A percentile compares a stretch with the other conserved stretches of the same genome.
Conservation (phyloP, 805 yeast genomes). For the Wickerhamiella australiensis region DNA sequence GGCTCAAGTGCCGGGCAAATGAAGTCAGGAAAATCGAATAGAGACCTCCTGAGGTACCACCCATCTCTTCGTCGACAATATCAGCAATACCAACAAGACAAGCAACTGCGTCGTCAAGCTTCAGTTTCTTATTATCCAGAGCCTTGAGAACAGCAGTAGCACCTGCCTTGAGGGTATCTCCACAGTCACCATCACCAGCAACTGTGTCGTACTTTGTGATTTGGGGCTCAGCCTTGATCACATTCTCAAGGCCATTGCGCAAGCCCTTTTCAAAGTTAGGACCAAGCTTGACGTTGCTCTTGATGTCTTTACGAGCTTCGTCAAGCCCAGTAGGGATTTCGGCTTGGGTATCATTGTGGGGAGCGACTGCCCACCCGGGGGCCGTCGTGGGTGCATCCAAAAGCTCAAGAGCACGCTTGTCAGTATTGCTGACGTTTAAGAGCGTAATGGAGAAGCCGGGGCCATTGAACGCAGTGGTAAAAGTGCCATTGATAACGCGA, state of each 20-base stretch:
- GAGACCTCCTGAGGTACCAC: slow-evolving; percentile 92
- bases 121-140: slow-evolving; percentile 29
- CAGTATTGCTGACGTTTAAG: slow-evolving; percentile 50
- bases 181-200: slow-evolving; percentile 97
- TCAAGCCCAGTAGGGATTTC: slow-evolving; percentile 28
- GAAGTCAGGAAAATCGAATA: slow-evolving; percentile 79
- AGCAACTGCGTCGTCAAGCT: slow-evolving; percentile 33
- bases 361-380: slow-evolving; percentile 55
- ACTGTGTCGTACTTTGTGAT: slow-evolving; percentile 75
- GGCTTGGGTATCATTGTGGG: slow-evolving; percentile 16
- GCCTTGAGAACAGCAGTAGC: slow-evolving; percentile 56
- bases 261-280: slow-evolving; percentile 2
- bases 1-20: slow-evolving; percentile 42
- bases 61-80: slow-evolving; percentile 82
- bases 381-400: slow-evolving; percentile 67
- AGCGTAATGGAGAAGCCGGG: slow-evolving; percentile 84
- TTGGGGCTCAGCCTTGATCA: slow-evolving; percentile 61
- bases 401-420: slow-evolving; percentile 37
- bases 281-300: slow-evolving; percentile 34
- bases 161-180: slow-evolving; percentile 77
- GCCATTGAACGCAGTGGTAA: slow-evolving; percentile 81
- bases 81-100: slow-evolving; percentile 66
- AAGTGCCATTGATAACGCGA: slow-evolving; percentile 61
- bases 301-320: slow-evolving; percentile 21
- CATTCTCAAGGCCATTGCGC: slow-evolving; percentile 24